These are phyloP conservation scores for Gaultheria prostrata DNA, from an alignment of 148 eudicot genomes.

Conservation along the genomic window DNA sequence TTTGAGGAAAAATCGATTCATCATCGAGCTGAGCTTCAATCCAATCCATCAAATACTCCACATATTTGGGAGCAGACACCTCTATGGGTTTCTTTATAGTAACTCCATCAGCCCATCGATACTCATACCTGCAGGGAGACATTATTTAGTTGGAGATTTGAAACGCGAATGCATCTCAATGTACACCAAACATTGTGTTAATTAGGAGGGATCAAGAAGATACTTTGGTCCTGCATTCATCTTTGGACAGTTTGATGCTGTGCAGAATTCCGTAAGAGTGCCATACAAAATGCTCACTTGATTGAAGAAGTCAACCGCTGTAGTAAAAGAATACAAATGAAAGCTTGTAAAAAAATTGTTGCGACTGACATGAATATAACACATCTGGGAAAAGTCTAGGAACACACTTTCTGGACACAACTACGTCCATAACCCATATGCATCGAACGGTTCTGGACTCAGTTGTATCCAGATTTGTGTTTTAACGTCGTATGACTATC, in stretches of 20 bases:
- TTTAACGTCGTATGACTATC: too few relatives aligned
- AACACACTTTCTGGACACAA: too few relatives aligned
- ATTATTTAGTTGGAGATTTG: neutral
- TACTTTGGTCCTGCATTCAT: conserved; percentile 33
- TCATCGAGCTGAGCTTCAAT: conserved; percentile 43
- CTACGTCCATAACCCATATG: too few relatives aligned
- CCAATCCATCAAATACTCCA: conserved; percentile 49
- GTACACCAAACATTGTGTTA: neutral
- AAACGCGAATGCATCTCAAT: neutral
- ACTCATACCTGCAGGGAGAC: conserved; percentile 30
- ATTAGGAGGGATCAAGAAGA: conserved; percentile 2
- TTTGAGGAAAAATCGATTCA: conserved; percentile 41
- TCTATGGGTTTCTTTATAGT: conserved; percentile 42
- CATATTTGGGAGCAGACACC: conserved; percentile 46
- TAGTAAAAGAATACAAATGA: neutral
- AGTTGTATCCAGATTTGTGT: too few relatives aligned
- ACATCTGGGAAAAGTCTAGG: neutral
- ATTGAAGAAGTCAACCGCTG: conserved; percentile 11
- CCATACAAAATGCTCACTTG: conserved; percentile 9
- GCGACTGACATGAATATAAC: neutral
- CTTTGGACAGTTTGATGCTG: neutral
- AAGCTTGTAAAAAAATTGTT: neutral
- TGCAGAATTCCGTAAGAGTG: conserved; percentile 6
- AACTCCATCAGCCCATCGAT: conserved; percentile 51
- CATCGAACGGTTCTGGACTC: too few relatives aligned